These are phyloP conservation scores for Boechera divaricarpa DNA, from an alignment of 345 rosid species.

Conservation along the genomic window DNA sequence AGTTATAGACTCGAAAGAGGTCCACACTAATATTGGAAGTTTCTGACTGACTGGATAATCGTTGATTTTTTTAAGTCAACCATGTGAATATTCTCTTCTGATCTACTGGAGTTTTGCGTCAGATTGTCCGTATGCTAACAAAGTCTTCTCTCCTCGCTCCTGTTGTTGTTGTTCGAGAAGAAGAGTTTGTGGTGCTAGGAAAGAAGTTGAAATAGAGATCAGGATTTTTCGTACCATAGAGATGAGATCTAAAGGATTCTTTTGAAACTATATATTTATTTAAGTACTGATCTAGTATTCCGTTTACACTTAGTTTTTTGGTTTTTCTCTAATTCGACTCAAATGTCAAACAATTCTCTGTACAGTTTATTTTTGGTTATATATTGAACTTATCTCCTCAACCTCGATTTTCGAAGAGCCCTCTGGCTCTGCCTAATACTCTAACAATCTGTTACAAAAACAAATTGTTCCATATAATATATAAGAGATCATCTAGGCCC, in stretches of 20 bases:
- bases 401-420: background rate
- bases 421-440: background rate
- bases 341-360: background rate
- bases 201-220: constrained; percentile 3
- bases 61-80: constrained; percentile 37
- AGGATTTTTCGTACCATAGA: background rate
- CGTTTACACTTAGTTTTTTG: background rate
- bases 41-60: constrained; percentile 24
- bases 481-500: background rate
- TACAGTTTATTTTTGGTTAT: background rate
- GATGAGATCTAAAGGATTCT: background rate
- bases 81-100: constrained; percentile 13
- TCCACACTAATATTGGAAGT: constrained; percentile 29
- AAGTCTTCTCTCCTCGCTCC: constrained; percentile 16
- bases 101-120: constrained; percentile 15
- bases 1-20: constrained; percentile 12
- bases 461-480: background rate
- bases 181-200: constrained; percentile 5
- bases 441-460: background rate
- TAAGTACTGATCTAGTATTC: background rate
- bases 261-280: too few species aligned
- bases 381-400: background rate
- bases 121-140: constrained; percentile 19
- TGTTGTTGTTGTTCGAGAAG: background rate
- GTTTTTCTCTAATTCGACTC: background rate